phyloP scores from a whole-genome alignment of 2,329 filamentous ascomycete species.

The Pseudocercospora macadamiae region DNA sequence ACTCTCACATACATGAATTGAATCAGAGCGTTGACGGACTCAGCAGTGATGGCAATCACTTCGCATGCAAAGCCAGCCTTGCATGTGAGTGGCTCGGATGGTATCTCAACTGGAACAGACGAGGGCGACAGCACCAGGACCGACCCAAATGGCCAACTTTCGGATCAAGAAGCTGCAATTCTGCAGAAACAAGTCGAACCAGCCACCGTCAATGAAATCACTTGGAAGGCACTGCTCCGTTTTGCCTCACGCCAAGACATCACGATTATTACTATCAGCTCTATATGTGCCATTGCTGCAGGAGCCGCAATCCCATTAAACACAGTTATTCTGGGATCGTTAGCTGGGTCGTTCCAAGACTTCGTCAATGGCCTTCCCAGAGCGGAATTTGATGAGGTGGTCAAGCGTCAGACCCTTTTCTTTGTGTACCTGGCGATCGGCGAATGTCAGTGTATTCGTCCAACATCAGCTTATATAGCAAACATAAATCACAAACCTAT shows the following conservation, averaged over 20 bases:
- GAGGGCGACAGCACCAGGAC: not conserved
- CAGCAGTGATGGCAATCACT: not conserved
- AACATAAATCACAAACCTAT: not conserved
- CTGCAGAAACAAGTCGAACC: slow-evolving; percentile 10
- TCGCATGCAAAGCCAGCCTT: not conserved
- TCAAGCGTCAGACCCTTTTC: slow-evolving; percentile 70
- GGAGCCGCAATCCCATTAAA: slow-evolving; percentile 34
- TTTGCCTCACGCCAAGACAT: slow-evolving; percentile 30
- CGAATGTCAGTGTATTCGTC: slow-evolving; percentile 53
- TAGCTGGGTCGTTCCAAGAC: slow-evolving; percentile 13
- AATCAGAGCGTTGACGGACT: too few relatives aligned
- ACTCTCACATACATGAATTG: not conserved
- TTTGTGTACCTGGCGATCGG: slow-evolving; percentile 81
- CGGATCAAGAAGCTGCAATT: slow-evolving; percentile 13
- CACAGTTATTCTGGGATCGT: slow-evolving; percentile 65
- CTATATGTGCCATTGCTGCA: slow-evolving; percentile 29
- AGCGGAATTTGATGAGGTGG: slow-evolving; percentile 59
- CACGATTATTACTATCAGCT: slow-evolving; percentile 41
- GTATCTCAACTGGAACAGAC: not conserved
- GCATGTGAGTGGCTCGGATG: not conserved
- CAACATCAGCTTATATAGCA: not conserved
- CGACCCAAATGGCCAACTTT: slow-evolving; percentile 9
- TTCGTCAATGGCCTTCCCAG: slow-evolving; percentile 44
- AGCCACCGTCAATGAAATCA: not conserved
- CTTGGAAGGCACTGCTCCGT: slow-evolving; percentile 14